These are phyloP conservation scores for Tilletia walkeri DNA, from an alignment of 1,284 basidiomycete species.

Conservation along the genomic window DNA sequence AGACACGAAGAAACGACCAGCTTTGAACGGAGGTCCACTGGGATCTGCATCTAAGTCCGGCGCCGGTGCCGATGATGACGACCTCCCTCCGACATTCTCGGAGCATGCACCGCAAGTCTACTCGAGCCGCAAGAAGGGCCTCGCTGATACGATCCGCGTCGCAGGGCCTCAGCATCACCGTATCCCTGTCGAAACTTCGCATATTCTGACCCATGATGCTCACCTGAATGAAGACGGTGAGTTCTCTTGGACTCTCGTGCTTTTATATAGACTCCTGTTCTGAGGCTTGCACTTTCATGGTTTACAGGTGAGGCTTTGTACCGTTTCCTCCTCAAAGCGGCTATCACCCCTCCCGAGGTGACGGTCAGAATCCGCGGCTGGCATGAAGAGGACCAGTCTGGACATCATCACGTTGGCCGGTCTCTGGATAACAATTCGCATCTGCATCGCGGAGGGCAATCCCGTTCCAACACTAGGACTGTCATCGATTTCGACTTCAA, in stretches of 20 bases:
- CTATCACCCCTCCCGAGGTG: slow-evolving; percentile 4
- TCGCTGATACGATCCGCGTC: not conserved
- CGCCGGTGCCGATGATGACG: not conserved
- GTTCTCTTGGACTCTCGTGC: not conserved
- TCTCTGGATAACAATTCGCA: no score
- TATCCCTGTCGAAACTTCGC: not conserved
- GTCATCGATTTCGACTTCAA: slow-evolving; percentile 3
- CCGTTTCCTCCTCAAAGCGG: not conserved
- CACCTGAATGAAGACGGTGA: slow-evolving; percentile 8
- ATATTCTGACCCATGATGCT: not conserved
- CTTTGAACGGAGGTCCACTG: not conserved
- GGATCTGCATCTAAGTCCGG: not conserved
- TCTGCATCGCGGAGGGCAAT: not conserved
- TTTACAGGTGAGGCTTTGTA: slow-evolving; percentile 10
- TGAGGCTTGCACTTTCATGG: not conserved
- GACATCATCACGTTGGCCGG: no score
- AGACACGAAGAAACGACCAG: not conserved
- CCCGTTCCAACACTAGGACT: not conserved
- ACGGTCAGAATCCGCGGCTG: not conserved
- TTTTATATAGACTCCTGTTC: not conserved
- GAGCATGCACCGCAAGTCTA: not conserved
- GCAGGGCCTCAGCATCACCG: not conserved
- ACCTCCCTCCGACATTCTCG: not conserved
- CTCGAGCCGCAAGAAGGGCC: not conserved
- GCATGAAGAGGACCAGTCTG: slow-evolving; percentile 3